Evolutionary conservation across 1,284 basidiomycete genomes (phyloP).

Genomic region (Termitomyces sp.): DNA sequence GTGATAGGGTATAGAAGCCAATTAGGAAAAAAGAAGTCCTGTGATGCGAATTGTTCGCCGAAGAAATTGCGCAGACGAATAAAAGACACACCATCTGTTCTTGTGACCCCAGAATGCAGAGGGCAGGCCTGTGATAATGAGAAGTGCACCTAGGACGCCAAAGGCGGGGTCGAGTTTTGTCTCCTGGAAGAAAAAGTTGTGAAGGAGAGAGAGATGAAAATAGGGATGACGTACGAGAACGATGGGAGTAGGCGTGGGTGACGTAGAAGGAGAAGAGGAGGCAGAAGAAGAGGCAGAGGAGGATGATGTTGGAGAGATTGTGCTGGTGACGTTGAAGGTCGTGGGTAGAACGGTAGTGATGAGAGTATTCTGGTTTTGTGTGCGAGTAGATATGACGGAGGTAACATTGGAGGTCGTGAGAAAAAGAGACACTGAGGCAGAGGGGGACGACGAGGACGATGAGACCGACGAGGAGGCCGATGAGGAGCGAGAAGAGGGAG

Average conservation of each 20-base stretch:
- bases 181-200: conserved; percentile 29
- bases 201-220: conserved; percentile 29
- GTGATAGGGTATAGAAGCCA: conserved; percentile 83
- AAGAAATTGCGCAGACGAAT: conserved; percentile 12
- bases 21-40: conserved; percentile 93
- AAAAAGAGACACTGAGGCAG: conserved; percentile 39
- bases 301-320: conserved; percentile 36
- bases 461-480: conserved; percentile 16
- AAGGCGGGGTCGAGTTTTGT: conserved; percentile 86
- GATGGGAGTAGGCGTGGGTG: conserved; percentile 48
- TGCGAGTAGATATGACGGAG: conserved; percentile 42
- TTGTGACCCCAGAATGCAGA: conserved; percentile 90
- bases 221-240: conserved; percentile 44
- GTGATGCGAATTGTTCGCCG: conserved; percentile 13
- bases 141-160: conserved; percentile 81
- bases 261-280: conserved; percentile 43
- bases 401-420: conserved; percentile 46
- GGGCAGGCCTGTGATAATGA: conserved; percentile 86
- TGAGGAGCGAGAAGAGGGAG: conserved; percentile 16
- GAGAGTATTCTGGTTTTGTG: conserved; percentile 42
- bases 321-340: conserved; percentile 55
- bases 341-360: conserved; percentile 52
- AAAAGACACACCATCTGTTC: conserved; percentile 71
- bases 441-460: conserved; percentile 20
- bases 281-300: conserved; percentile 40